Evolutionary conservation across 441 rosid genomes (phyloP), one percentile per base, ranked within the genome.

Genomic region (Mallotus repandus): DNA sequence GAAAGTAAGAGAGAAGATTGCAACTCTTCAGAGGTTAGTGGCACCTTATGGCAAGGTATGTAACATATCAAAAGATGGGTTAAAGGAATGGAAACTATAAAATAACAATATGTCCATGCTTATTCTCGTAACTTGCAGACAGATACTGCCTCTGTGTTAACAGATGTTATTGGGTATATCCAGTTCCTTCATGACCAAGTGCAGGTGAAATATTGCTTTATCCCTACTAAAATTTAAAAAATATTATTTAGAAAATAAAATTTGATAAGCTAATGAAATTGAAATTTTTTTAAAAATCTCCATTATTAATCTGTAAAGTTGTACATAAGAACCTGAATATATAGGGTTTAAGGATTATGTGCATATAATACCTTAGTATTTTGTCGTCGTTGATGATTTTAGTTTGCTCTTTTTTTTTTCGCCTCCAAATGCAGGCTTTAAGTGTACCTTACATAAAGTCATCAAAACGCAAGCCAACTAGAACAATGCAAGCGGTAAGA

Each of bases 81-180:
- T 29, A 55, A 54, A 41, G 22, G n/a, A 18, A 75, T 59, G 18
- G 59, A 8, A 68, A 29, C 16, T 29, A 32, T 66, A 66, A 10
- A 61, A 73, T 55, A 69, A 69, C 3, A 69, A 48, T 63, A 68
- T 54, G 67, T 16, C 77, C 72, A 65, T 70, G 10, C 19, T 46
- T 66, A 45, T 45, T 8, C 49, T 45, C 49, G 12, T 54, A 38
- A 38, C 63, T 70, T 81, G 70, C 88, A 89, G 93, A 84, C 89
- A 68, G 93, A 89, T 76, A 86, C 91, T 69, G 93, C 88, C 45
- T 84, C 90, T 50, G 93, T 89, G 43, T 80, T 89, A 75, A 82
- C 88, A 76, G 87, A 87, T 77, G 85, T 89, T 48, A 85, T 86
- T 68, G 88, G 85, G 49, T 87, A 87, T 74, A 84, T 87, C 67